Evolutionary conservation across 1,284 basidiomycete species (phyloP).

Genomic region (Cutaneotrichosporon sp.): DNA sequence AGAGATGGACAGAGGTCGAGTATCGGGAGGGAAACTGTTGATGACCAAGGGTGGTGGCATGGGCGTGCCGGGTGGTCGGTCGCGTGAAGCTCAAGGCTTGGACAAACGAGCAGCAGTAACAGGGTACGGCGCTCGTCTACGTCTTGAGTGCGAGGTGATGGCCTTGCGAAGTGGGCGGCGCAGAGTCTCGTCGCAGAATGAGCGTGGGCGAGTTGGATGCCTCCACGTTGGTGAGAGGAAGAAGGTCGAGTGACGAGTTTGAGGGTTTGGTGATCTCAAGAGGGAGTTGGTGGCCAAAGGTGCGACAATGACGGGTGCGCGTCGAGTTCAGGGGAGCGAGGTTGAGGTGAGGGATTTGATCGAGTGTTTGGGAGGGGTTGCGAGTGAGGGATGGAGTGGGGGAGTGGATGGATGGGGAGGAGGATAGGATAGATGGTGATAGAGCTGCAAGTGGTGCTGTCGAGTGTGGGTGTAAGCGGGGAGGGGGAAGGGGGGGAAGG

Average conservation of each 20-base stretch:
- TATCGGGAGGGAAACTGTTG: constrained; percentile 13
- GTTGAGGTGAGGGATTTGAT: not conserved
- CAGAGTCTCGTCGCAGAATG: too few relatives aligned
- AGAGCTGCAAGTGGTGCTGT: not conserved
- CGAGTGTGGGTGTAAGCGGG: too few relatives aligned
- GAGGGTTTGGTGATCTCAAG: too few relatives aligned
- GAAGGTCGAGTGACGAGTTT: not conserved
- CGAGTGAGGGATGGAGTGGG: too few relatives aligned
- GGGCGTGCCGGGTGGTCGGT: constrained; percentile 22
- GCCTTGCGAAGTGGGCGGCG: not conserved
- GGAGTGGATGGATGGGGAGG: not conserved
- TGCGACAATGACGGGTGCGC: not conserved
- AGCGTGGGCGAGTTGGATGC: not conserved
- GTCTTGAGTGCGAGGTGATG: not conserved
- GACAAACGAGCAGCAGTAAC: constrained; percentile 7
- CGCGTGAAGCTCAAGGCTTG: not conserved
- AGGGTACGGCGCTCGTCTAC: constrained; percentile 3
- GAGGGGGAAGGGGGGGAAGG: too few relatives aligned
- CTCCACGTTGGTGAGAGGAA: not conserved
- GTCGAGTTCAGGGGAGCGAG: not conserved
- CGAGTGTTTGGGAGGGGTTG: not conserved
- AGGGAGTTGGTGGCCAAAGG: not conserved
- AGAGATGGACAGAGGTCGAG: constrained; percentile 12
- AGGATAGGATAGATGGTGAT: not conserved
- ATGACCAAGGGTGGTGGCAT: constrained; percentile 27